These are phyloP conservation scores for Schizonepeta tenuifolia DNA, from an alignment of 257 asterid genomes.

Conservation along the genomic window DNA sequence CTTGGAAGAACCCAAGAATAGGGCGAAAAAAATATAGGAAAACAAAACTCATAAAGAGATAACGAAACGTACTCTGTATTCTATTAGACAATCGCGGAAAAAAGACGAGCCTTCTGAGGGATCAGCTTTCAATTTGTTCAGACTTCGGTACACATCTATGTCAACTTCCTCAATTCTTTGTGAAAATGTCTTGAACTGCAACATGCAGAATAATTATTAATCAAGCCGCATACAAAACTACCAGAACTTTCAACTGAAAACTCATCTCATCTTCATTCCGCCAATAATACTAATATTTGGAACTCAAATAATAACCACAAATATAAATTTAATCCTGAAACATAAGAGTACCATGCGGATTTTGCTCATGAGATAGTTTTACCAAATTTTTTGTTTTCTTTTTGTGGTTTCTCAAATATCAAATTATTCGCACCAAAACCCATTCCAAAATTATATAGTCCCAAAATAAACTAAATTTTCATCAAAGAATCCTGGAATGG, in stretches of 20 bases:
- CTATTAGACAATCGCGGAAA: background rate
- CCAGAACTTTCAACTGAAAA: background rate
- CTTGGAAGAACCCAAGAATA: background rate
- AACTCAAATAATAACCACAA: background rate
- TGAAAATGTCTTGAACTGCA: constrained; percentile 8
- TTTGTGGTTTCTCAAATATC: background rate
- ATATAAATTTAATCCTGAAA: background rate
- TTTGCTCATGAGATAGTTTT: background rate
- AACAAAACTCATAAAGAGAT: background rate
- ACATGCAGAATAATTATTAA: background rate
- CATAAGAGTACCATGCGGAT: background rate
- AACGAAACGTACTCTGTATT: background rate
- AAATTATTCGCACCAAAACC: background rate
- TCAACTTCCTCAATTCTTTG: background rate
- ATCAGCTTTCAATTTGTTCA: background rate
- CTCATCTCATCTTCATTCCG: background rate
- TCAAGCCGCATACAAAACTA: background rate
- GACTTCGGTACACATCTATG: constrained; percentile 1
- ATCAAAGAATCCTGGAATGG: background rate
- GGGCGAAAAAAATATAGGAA: background rate
- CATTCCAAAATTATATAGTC: background rate
- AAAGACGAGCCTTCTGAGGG: background rate
- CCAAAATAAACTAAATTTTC: background rate
- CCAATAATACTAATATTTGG: background rate
- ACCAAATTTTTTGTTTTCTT: background rate